Conservation (phyloP, 2,329 filamentous ascomycete species). For the Sporothrix mexicana region DNA sequence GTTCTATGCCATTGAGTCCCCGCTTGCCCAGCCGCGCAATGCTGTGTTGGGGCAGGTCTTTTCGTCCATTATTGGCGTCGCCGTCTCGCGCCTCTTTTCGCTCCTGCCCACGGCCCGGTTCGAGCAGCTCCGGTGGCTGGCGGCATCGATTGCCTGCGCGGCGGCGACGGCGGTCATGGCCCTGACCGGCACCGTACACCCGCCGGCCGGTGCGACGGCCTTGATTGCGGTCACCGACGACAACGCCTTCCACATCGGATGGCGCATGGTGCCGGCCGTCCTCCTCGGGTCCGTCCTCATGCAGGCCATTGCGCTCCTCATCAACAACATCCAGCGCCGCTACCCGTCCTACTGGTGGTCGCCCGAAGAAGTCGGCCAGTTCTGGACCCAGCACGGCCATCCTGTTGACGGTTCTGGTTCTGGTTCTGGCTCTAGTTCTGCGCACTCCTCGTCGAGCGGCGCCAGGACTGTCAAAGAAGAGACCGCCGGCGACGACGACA, state of each 20-base stretch:
- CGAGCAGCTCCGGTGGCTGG: constrained; percentile 65
- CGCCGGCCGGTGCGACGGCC: constrained; percentile 76
- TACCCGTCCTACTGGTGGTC: constrained; percentile 77
- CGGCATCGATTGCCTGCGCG: constrained; percentile 69
- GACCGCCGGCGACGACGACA: not conserved
- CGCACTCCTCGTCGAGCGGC: not conserved
- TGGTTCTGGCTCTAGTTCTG: too few species aligned
- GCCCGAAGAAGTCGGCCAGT: constrained; percentile 46
- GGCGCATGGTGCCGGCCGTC: constrained; percentile 70
- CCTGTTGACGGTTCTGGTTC: too few species aligned
- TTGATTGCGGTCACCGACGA: constrained; percentile 69
- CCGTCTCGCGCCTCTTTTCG: constrained; percentile 69
- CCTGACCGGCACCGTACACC: constrained; percentile 73
- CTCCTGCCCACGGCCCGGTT: constrained; percentile 49
- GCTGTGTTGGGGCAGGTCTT: constrained; percentile 70
- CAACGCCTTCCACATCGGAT: constrained; percentile 63
- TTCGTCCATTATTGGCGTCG: constrained; percentile 64
- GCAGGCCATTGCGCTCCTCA: constrained; percentile 63
- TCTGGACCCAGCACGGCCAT: constrained; percentile 28
- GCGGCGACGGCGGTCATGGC: constrained; percentile 68
- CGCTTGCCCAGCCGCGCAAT: constrained; percentile 75
- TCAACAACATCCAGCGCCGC: constrained; percentile 72
- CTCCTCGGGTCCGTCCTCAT: constrained; percentile 66
- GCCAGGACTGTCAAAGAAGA: constrained; percentile 7
- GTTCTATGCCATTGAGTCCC: constrained; percentile 73